Percentiles rank a stretch among this genome's conserved stretches.
These are phyloP conservation scores for Friedmanniomyces simplex DNA, from an alignment of 495 filamentous ascomycete species.

Conservation along the genomic window DNA sequence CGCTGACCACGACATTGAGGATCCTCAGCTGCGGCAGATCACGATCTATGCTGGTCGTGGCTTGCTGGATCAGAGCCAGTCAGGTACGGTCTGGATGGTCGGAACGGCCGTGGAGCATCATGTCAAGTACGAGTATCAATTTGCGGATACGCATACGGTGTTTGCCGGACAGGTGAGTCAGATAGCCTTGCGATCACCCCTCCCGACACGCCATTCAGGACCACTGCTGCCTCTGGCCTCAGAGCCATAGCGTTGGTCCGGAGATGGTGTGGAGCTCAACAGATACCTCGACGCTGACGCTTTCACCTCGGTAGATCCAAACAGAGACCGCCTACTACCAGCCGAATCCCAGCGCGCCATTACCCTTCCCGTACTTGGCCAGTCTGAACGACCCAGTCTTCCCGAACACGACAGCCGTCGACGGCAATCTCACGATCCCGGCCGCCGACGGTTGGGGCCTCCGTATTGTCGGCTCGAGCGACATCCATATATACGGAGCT, in stretches of 20 bases:
- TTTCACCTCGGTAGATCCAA: conserved; percentile 19
- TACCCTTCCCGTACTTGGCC: conserved; percentile 42
- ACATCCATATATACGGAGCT: conserved; percentile 45
- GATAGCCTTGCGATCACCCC: not conserved
- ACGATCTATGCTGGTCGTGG: conserved; percentile 62
- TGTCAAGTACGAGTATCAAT: conserved; percentile 29
- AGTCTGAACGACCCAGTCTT: conserved; percentile 33
- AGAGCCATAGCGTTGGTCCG: too few species aligned
- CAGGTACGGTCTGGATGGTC: conserved; percentile 45
- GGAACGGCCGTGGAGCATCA: conserved; percentile 32
- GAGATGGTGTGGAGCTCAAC: too few species aligned
- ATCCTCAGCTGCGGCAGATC: conserved; percentile 45
- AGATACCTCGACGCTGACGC: too few species aligned
- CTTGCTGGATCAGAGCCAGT: conserved; percentile 46
- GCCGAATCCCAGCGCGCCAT: conserved; percentile 49
- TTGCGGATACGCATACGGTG: conserved; percentile 25
- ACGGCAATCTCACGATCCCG: conserved; percentile 44
- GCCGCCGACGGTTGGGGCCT: conserved; percentile 50
- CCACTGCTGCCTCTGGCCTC: too few species aligned
- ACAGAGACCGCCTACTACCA: conserved; percentile 44
- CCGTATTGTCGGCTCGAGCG: conserved; percentile 47
- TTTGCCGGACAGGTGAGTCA: conserved; percentile 24
- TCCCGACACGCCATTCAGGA: too few species aligned
- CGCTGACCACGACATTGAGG: conserved; percentile 66
- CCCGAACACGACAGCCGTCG: conserved; percentile 26